Evolutionary conservation across 2,329 filamentous ascomycete genomes (phyloP).

Genomic region (Colletotrichum phormii): DNA sequence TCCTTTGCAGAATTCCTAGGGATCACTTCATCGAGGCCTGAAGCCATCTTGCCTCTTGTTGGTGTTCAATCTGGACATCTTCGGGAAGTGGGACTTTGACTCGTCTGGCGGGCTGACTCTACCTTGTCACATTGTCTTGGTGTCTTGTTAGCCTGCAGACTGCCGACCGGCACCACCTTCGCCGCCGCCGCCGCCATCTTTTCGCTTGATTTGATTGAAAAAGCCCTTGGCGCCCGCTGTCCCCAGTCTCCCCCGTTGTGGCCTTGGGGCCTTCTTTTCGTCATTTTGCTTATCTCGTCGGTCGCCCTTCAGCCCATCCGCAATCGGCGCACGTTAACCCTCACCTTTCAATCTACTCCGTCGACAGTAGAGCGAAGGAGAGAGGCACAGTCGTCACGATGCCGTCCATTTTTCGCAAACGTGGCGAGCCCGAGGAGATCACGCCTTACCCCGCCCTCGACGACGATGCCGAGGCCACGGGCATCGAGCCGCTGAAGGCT

Average conservation of each 20-base stretch:
- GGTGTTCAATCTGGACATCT: constrained; percentile 9
- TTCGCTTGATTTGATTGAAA: constrained; percentile 29
- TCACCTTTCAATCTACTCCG: constrained; percentile 32
- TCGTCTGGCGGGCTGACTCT: constrained; percentile 17
- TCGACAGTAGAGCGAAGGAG: constrained; percentile 32
- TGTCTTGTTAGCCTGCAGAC: constrained; percentile 23
- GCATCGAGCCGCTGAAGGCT: constrained; percentile 55
- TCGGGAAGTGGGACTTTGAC: constrained; percentile 28
- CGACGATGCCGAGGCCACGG: constrained; percentile 52
- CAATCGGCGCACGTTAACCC: constrained; percentile 29
- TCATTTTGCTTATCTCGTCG: constrained; percentile 30
- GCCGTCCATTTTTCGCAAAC: constrained; percentile 56
- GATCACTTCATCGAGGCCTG: not conserved
- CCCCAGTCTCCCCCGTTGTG: constrained; percentile 28
- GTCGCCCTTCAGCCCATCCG: constrained; percentile 32
- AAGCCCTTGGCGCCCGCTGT: constrained; percentile 34
- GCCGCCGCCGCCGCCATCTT: constrained; percentile 32
- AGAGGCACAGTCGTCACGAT: constrained; percentile 42
- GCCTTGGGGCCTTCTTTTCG: constrained; percentile 33
- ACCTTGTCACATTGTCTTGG: constrained; percentile 21
- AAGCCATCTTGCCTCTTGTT: not conserved
- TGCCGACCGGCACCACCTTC: constrained; percentile 31
- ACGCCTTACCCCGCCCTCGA: constrained; percentile 54
- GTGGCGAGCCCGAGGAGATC: constrained; percentile 58
- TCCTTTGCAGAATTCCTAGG: not conserved